Evolutionary conservation across 2,329 filamentous ascomycete genomes (phyloP).

Genomic region (Ciborinia camelliae): DNA sequence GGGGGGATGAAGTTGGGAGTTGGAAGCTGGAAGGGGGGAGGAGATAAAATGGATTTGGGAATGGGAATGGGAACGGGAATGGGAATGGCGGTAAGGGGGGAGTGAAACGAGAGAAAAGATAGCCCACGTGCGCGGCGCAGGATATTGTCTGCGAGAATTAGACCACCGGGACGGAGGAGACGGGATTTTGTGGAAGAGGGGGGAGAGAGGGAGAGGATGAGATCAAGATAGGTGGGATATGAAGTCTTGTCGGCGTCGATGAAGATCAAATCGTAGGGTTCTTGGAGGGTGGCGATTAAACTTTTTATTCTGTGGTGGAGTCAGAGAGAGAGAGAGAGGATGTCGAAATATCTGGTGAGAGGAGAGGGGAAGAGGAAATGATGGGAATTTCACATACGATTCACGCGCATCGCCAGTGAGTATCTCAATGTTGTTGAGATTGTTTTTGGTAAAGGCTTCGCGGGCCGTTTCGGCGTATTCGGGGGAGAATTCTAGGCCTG

Average conservation of each 20-base stretch:
- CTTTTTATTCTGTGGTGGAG: conserved; percentile 20
- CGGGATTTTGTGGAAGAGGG: conserved; percentile 31
- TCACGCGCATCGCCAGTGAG: conserved; percentile 47
- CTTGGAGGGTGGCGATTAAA: conserved; percentile 24
- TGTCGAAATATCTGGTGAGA: not conserved
- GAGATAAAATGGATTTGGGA: not conserved
- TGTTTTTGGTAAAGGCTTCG: conserved; percentile 41
- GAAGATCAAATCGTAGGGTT: conserved; percentile 53
- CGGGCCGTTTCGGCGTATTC: conserved; percentile 45
- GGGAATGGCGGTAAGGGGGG: not conserved
- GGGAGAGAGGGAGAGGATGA: conserved; percentile 44
- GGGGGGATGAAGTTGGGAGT: too few relatives aligned
- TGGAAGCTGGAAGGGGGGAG: too few relatives aligned
- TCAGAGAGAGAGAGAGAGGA: conserved; percentile 21
- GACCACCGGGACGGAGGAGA: conserved; percentile 47
- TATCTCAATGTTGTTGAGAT: conserved; percentile 47
- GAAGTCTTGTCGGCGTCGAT: conserved; percentile 53
- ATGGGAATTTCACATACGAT: conserved; percentile 40
- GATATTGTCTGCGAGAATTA: conserved; percentile 55
- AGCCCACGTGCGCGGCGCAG: conserved; percentile 42
- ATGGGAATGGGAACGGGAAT: not conserved
- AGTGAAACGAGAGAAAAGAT: not conserved
- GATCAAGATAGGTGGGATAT: conserved; percentile 48
- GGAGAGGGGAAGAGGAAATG: not conserved
- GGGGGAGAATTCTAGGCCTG: conserved; percentile 45